phyloP scores from a whole-genome alignment of 768 basidiomycete genomes.

The Mycena floridula region DNA sequence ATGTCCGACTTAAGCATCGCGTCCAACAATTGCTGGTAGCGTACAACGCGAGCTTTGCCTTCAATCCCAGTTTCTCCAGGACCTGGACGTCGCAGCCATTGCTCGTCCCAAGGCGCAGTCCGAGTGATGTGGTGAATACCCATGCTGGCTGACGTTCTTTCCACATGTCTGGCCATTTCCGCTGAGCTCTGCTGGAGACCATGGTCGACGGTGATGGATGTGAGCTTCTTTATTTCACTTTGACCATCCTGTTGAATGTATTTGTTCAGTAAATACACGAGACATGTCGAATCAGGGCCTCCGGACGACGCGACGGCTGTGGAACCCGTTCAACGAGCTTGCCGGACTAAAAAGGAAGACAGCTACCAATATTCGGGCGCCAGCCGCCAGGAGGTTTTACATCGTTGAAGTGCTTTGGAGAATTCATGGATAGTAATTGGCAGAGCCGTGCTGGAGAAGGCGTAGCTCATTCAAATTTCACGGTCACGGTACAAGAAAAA shows the following conservation, averaged over 20 bases:
- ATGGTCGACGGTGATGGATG: constrained; percentile 38
- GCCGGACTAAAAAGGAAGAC: no score
- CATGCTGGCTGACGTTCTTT: constrained; percentile 32
- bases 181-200: constrained; percentile 53
- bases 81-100: no score
- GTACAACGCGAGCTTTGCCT: constrained; percentile 47
- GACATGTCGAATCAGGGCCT: constrained; percentile 77
- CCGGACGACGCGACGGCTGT: constrained; percentile 75
- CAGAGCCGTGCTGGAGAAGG: no score
- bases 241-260: constrained; percentile 19
- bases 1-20: constrained; percentile 33
- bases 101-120: constrained; percentile 54
- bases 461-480: no score
- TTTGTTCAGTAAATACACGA: constrained; percentile 60
- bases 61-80: constrained; percentile 40
- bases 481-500: no score
- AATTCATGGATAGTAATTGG: no score
- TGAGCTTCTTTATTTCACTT: not conserved
- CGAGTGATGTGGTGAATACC: constrained; percentile 41
- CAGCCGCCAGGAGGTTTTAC: no score
- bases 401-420: no score
- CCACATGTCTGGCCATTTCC: constrained; percentile 43
- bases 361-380: no score
- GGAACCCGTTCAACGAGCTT: no score
- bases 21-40: constrained; percentile 48